phyloP scores from a whole-genome alignment of 2,329 filamentous ascomycete species.

The Thelonectria rubi region DNA sequence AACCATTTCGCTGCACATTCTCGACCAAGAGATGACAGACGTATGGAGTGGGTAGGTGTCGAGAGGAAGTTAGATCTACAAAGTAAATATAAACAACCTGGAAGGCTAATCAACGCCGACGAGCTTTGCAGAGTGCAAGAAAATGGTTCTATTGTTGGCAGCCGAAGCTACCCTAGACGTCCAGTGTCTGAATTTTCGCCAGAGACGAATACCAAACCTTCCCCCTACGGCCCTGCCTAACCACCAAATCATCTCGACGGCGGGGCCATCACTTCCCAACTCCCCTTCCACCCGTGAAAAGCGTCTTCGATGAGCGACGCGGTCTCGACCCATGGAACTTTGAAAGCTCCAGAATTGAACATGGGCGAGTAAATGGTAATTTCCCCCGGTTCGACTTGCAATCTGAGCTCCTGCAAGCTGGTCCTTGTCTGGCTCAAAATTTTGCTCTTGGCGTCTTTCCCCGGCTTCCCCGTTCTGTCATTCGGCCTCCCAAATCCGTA shows the following conservation, averaged over 20 bases:
- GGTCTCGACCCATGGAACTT: slow-evolving; percentile 30
- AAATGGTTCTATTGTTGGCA: no score
- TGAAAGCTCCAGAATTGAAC: slow-evolving; percentile 36
- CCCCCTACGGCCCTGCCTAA: no score
- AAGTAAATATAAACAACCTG: no score
- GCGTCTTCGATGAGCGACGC: slow-evolving; percentile 24
- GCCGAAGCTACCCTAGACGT: no score
- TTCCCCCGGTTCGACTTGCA: slow-evolving; percentile 4
- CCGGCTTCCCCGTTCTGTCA: slow-evolving; percentile 25
- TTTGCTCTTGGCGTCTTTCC: slow-evolving; percentile 19
- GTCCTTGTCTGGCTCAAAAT: slow-evolving; percentile 32
- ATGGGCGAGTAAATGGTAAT: slow-evolving; percentile 29
- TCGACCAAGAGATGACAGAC: no score
- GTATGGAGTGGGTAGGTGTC: no score
- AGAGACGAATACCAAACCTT: no score
- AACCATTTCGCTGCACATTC: no score
- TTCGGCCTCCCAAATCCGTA: slow-evolving; percentile 34
- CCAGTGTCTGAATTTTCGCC: no score
- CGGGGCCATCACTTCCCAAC: slow-evolving; percentile 35
- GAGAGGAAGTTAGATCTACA: no score
- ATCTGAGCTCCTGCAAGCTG: slow-evolving; percentile 26
- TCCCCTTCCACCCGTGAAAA: slow-evolving; percentile 26
- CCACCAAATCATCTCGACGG: slow-evolving; percentile 11
- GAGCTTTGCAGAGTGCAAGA: no score
- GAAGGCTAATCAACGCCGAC: no score